Base-by-base conservation (phyloP, 1,284 basidiomycete species). In the Grifola frondosa region DNA sequence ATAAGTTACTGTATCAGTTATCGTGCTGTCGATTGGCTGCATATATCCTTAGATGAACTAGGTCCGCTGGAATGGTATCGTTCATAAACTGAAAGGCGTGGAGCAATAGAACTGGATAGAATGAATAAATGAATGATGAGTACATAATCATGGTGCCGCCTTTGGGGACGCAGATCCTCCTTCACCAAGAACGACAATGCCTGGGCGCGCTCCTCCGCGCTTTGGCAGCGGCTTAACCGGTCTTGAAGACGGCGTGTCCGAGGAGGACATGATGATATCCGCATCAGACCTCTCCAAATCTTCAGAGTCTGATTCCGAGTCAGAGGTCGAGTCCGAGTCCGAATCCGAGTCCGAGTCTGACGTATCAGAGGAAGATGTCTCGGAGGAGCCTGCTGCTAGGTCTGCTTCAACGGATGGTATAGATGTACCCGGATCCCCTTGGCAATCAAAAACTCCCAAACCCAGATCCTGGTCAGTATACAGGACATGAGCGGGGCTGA, bases 371-470 rank as follows among this genome's bases (percentile, higher is more conserved):
- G 50, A 50, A 13, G 45, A 50, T 10, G 43, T 34, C 11, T 44
- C 38, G n/a, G 54, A 52, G 4, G 52, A 54, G 15, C 34, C 23
- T 16, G 30, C 35, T 24, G 39, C 48, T 32, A 51, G 37, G 46
- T 61, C 58, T 21, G 51, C 49, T 15, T 57, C 49, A n/a, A 50
- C 53, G 31, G 52, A 43, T 8, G 45, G 40, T 17, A 58, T 44
- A 20, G 47, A 42, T 16, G 53, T 25, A 17, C 46, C 43, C 4
- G 46, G 34, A 11, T 43, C 38, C 13, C 54, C 61, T n/a, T 60
- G 71, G 30, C 74, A 62, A 53, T 82, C 78, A 46, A 81, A 81
- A 2, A 84, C 69, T 6, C 82, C 81, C 0, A 84, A 68, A 6
- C 81, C 82, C 19, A 85, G 73, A 49, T 83, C 75, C 81, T 84